Conservation (phyloP, 768 basidiomycete genomes). For the Clitopilus hobsonii region DNA sequence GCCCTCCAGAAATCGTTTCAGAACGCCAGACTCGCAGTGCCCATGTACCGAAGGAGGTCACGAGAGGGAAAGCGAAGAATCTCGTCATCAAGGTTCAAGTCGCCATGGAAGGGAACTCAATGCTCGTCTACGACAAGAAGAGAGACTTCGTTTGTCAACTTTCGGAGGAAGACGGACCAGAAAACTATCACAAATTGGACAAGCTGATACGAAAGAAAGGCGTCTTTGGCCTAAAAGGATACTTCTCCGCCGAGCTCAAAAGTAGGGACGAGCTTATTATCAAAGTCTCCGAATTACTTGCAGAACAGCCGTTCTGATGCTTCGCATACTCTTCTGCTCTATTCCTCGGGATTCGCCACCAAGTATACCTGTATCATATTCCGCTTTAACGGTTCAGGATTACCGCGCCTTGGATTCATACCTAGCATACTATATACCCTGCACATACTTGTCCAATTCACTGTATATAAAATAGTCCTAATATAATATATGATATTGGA, state of each 20-base stretch:
- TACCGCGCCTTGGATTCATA: too few relatives aligned
- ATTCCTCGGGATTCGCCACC: too few relatives aligned
- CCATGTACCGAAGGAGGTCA: too few relatives aligned
- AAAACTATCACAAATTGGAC: slow-evolving; percentile 35
- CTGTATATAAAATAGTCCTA: too few relatives aligned
- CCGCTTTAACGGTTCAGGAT: too few relatives aligned
- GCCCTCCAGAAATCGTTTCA: too few relatives aligned
- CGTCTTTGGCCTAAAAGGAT: slow-evolving; percentile 37
- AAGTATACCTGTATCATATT: too few relatives aligned
- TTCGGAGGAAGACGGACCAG: slow-evolving; percentile 21
- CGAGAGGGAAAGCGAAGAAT: slow-evolving; percentile 33
- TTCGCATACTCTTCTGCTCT: too few relatives aligned
- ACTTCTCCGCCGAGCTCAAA: slow-evolving; percentile 45
- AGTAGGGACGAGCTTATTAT: slow-evolving; percentile 39
- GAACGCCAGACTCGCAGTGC: too few relatives aligned
- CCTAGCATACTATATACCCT: too few relatives aligned
- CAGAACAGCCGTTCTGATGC: slow-evolving; percentile 50
- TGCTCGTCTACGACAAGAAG: slow-evolving; percentile 51
- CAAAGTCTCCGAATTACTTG: slow-evolving; percentile 36
- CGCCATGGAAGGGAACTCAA: slow-evolving; percentile 11
- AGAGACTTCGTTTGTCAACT: slow-evolving; percentile 47
- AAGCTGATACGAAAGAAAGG: slow-evolving; percentile 29
- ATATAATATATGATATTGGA: too few relatives aligned
- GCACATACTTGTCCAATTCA: too few relatives aligned
- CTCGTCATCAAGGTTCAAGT: slow-evolving; percentile 55